Evolutionary conservation across 2,329 filamentous ascomycete genomes (phyloP).

Genomic region (Fusarium clavum): DNA sequence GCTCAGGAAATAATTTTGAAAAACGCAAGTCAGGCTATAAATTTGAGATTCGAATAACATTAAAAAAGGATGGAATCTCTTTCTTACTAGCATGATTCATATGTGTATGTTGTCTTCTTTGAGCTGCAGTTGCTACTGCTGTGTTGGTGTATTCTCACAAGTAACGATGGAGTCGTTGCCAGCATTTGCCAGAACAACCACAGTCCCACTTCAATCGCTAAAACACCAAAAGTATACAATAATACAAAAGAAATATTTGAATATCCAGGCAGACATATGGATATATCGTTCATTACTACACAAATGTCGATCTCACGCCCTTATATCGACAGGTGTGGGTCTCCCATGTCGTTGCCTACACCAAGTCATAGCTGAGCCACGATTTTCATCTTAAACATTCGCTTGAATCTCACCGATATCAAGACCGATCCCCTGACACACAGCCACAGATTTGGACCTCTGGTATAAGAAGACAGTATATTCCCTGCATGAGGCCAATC

Average conservation of each 20-base stretch:
- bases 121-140: background rate
- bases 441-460: background rate
- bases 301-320: conserved; percentile 22
- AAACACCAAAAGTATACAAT: too few relatives aligned
- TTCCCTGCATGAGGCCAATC: background rate
- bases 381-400: background rate
- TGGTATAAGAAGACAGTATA: background rate
- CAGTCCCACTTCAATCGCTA: too few relatives aligned
- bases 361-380: conserved; percentile 7
- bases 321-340: conserved; percentile 39
- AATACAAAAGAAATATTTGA: too few relatives aligned
- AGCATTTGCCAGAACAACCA: too few relatives aligned
- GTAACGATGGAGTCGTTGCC: background rate
- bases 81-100: background rate
- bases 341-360: conserved; percentile 9
- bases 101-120: background rate
- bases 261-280: too few relatives aligned
- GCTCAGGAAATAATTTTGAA: background rate
- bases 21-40: background rate
- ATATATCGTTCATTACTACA: background rate
- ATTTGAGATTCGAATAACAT: background rate
- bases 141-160: too few relatives aligned
- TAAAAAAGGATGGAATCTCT: background rate
- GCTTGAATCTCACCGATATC: background rate
- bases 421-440: background rate